Percentiles rank a stretch among this genome's conserved stretches.
Evolutionary conservation across 129 eudicot species (phyloP).

Genomic region (Smallanthus sonchifolius): DNA sequence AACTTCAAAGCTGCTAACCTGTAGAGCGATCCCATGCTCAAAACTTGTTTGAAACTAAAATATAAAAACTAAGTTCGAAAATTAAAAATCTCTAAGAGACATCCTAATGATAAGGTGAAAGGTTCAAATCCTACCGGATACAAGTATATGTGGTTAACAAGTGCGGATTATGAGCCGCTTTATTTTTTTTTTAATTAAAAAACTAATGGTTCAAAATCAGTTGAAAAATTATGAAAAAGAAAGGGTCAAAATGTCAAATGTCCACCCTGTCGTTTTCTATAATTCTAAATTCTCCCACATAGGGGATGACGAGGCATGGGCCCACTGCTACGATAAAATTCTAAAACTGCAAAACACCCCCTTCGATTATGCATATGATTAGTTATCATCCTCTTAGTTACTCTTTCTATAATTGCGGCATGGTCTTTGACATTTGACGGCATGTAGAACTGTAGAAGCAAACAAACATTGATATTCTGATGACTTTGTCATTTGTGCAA

Average conservation of each 20-base stretch:
- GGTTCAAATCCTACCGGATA: too few relatives aligned
- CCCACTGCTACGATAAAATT: conserved; percentile 5
- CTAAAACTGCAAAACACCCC: not conserved
- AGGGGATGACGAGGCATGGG: conserved; percentile 47
- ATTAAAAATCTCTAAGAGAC: too few relatives aligned
- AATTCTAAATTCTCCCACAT: conserved; percentile 32
- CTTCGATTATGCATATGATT: not conserved
- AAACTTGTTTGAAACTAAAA: not conserved
- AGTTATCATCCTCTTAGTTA: not conserved
- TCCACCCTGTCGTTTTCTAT: conserved; percentile 23
- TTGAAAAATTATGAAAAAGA: not conserved
- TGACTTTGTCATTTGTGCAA: not conserved
- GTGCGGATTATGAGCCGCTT: too few relatives aligned
- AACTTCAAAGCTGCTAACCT: not conserved
- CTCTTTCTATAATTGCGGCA: too few relatives aligned
- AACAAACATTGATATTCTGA: not conserved
- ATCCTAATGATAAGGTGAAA: too few relatives aligned
- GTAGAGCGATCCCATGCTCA: not conserved
- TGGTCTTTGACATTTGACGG: not conserved
- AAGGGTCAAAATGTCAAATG: not conserved
- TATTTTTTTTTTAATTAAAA: not conserved
- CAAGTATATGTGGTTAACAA: too few relatives aligned
- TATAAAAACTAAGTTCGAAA: not conserved
- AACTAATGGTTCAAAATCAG: not conserved
- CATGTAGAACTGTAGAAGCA: not conserved